phyloP scores from a whole-genome alignment of 441 rosid genomes.

The Euphorbia schlechtendalii region DNA sequence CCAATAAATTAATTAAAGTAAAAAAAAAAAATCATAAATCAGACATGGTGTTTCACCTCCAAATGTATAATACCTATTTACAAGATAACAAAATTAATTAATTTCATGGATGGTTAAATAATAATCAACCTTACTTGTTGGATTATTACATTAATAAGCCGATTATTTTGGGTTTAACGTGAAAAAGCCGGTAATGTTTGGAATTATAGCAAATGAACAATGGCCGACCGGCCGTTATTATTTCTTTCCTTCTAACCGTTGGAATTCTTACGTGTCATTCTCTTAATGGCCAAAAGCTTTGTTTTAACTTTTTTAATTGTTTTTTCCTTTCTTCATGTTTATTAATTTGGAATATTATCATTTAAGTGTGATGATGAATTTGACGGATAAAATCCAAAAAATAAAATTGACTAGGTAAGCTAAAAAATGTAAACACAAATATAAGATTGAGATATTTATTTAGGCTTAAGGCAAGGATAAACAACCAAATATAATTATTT shows the following conservation, averaged over 20 bases:
- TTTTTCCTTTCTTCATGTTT: not conserved
- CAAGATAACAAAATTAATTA: no score
- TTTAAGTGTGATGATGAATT: no score
- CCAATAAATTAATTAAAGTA: no score
- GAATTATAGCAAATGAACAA: slow-evolving; percentile 3
- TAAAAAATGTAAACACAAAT: not conserved
- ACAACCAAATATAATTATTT: no score
- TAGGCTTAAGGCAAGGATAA: not conserved
- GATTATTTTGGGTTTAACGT: not conserved
- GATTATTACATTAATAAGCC: not conserved
- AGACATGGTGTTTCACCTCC: no score
- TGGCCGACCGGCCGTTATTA: slow-evolving; percentile 19
- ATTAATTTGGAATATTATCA: no score
- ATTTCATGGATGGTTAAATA: no score
- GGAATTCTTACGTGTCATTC: not conserved
- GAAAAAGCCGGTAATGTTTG: not conserved
- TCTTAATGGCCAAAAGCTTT: not conserved
- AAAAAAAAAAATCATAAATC: no score
- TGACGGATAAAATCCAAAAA: not conserved
- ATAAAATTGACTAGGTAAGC: not conserved
- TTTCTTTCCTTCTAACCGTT: not conserved
- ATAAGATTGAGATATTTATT: not conserved
- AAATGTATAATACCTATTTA: no score
- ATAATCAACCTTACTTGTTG: no score
- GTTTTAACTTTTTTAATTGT: slow-evolving; percentile 1